Evolutionary conservation across 495 filamentous ascomycete species (phyloP).

Genomic region (Trichoderma asperelloides): DNA sequence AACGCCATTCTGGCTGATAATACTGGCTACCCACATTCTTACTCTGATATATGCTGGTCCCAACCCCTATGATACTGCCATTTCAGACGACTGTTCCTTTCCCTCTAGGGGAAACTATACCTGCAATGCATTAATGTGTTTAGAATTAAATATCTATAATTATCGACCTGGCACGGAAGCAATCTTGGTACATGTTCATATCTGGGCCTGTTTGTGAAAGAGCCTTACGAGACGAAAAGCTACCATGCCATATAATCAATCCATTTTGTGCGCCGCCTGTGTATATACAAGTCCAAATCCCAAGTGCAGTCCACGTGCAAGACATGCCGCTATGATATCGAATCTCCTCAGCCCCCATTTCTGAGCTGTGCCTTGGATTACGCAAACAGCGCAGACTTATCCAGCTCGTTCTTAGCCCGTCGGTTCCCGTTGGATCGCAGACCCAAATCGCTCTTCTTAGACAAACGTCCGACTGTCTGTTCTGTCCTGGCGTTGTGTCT

Average conservation of each 20-base stretch:
- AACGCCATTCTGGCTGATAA: no score
- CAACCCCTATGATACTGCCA: no score
- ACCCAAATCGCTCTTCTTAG: conserved; percentile 68
- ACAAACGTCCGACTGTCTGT: conserved; percentile 57
- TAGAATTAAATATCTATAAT: no score
- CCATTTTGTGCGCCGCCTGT: background rate
- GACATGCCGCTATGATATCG: background rate
- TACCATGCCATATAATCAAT: background rate
- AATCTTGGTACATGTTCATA: background rate
- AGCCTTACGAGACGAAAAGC: background rate
- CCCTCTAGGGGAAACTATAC: no score
- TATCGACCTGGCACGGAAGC: background rate
- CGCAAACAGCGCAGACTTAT: conserved; percentile 73
- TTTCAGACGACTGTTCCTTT: no score
- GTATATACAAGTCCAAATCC: background rate
- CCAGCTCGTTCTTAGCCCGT: conserved; percentile 59
- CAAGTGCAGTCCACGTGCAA: background rate
- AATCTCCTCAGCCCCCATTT: background rate
- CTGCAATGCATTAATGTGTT: no score
- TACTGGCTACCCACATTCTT: no score
- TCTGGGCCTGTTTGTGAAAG: background rate
- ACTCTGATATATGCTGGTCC: no score
- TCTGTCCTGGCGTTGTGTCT: conserved; percentile 67
- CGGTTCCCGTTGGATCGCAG: conserved; percentile 56
- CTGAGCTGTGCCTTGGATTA: conserved; percentile 26